Conservation (phyloP, 2,329 filamentous ascomycete species). For the Kalmusia sp. region DNA sequence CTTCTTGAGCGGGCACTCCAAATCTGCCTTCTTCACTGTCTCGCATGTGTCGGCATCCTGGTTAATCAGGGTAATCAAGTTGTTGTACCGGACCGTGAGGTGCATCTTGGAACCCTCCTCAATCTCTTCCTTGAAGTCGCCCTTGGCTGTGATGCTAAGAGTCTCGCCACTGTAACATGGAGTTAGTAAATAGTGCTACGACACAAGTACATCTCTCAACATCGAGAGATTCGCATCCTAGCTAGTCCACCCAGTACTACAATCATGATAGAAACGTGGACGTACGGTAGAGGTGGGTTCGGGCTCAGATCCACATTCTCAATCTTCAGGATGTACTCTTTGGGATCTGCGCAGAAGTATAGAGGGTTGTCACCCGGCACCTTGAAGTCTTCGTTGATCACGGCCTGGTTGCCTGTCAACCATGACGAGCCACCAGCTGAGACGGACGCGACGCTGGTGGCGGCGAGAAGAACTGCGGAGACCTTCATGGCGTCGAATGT, state of each 20-base stretch:
- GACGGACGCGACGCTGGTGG: conserved; percentile 55
- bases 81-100: conserved; percentile 92
- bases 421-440: conserved; percentile 51
- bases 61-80: conserved; percentile 86
- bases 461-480: conserved; percentile 47
- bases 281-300: conserved; percentile 87
- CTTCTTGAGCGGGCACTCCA: conserved; percentile 86
- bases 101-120: conserved; percentile 81
- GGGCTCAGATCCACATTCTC: conserved; percentile 80
- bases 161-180: conserved; percentile 70
- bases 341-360: conserved; percentile 75
- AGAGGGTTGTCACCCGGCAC: conserved; percentile 89
- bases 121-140: conserved; percentile 75
- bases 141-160: conserved; percentile 79
- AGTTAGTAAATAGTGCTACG: too few species aligned
- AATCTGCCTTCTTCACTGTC: conserved; percentile 84
- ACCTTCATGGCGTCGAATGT: conserved; percentile 39
- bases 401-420: conserved; percentile 53
- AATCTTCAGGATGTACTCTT: conserved; percentile 75
- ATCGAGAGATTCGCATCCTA: too few species aligned
- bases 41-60: conserved; percentile 86
- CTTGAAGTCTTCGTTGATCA: conserved; percentile 61
- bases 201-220: too few species aligned
- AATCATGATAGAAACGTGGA: conserved; percentile 29
- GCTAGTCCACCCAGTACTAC: neutral